Evolutionary conservation across 2,329 filamentous ascomycete genomes (phyloP).

Genomic region (Apiospora sp.): DNA sequence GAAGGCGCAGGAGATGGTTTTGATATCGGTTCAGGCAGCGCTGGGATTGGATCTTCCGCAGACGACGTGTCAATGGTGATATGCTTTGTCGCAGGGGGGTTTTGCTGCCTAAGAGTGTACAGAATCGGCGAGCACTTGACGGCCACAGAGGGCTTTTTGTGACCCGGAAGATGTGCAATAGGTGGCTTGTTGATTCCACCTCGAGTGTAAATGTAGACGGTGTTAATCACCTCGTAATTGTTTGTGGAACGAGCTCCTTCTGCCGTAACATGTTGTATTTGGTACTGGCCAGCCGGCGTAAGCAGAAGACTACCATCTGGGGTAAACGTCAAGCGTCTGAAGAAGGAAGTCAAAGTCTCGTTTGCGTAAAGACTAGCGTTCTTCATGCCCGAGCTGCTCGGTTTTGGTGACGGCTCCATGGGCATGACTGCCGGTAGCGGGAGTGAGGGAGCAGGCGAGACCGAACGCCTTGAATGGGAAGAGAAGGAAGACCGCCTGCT

Average conservation of each 20-base stretch:
- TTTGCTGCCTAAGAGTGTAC: conserved; percentile 76
- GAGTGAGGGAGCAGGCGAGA: conserved; percentile 91
- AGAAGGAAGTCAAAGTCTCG: conserved; percentile 96
- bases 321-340: conserved; percentile 90
- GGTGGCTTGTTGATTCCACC: conserved; percentile 97
- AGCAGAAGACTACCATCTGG: conserved; percentile 94
- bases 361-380: conserved; percentile 95
- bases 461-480: conserved; percentile 77
- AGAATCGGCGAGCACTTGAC: conserved; percentile 92
- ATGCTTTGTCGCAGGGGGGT: conserved; percentile 75
- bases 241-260: conserved; percentile 66
- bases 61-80: conserved; percentile 96
- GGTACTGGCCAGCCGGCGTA: conserved; percentile 95
- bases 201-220: conserved; percentile 96
- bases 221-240: conserved; percentile 89
- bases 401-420: conserved; percentile 86
- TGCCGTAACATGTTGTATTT: conserved; percentile 70
- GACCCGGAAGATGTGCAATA: conserved; percentile 91
- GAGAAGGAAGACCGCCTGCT: conserved; percentile 96
- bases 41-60: conserved; percentile 81
- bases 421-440: conserved; percentile 96
- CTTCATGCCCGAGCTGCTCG: conserved; percentile 72
- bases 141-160: conserved; percentile 97
- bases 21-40: conserved; percentile 83
- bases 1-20: conserved; percentile 60